These are phyloP conservation scores for Delphinella strobiligena DNA, from an alignment of 2,329 filamentous ascomycete species.

Conservation along the genomic window DNA sequence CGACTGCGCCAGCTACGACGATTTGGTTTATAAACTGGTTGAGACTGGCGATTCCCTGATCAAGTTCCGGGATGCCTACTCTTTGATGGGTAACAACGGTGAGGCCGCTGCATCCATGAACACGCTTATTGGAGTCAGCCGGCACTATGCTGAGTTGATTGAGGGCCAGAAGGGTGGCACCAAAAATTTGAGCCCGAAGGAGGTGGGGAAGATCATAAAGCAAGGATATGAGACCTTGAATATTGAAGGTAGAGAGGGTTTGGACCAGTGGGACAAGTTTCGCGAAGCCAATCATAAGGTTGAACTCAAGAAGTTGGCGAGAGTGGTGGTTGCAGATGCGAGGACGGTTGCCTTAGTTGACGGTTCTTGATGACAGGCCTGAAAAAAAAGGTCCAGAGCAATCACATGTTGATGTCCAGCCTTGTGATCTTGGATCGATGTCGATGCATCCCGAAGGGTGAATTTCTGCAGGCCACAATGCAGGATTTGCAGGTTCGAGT, in stretches of 20 bases:
- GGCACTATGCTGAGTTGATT: slow-evolving; percentile 79
- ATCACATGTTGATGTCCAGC: no score
- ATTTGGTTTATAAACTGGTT: slow-evolving; percentile 96
- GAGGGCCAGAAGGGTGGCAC: slow-evolving; percentile 44
- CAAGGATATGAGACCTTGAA: slow-evolving; percentile 91
- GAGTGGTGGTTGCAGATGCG: slow-evolving; percentile 63
- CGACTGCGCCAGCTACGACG: slow-evolving; percentile 77
- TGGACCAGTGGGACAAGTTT: slow-evolving; percentile 77
- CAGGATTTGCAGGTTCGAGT: no score
- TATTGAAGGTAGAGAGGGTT: slow-evolving; percentile 75
- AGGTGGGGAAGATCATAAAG: slow-evolving; percentile 87
- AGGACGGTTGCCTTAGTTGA: no score
- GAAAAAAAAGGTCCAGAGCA: no score
- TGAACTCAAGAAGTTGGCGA: slow-evolving; percentile 75
- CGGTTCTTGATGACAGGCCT: no score
- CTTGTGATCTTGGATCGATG: no score
- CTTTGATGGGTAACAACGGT: slow-evolving; percentile 21
- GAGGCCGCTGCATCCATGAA: slow-evolving; percentile 56
- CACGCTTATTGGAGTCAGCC: slow-evolving; percentile 68
- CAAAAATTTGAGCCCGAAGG: slow-evolving; percentile 64
- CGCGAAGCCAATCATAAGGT: slow-evolving; percentile 76
- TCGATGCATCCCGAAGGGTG: no score
- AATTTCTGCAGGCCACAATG: no score
- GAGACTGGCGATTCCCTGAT: slow-evolving; percentile 74
- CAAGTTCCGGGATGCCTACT: slow-evolving; percentile 72